Conservation (phyloP, 352 stramenopile genomes). For the Pythium folliculosum region DNA sequence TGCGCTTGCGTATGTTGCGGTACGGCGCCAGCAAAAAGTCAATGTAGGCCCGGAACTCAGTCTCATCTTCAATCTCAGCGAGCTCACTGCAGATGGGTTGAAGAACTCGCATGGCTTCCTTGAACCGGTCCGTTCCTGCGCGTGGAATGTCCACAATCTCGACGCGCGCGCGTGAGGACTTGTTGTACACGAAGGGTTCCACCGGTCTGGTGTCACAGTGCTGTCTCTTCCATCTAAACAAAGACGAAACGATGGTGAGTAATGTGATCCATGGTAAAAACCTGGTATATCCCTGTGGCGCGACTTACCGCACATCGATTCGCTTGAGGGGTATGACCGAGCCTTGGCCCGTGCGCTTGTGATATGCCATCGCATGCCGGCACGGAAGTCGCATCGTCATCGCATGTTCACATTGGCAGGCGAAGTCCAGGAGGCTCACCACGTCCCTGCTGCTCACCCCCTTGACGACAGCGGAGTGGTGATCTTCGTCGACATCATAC, state of each 20-base stretch:
- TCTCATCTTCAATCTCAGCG: neutral
- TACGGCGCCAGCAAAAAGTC: neutral
- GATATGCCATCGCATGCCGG: slow-evolving; percentile 8
- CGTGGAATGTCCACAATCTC: neutral
- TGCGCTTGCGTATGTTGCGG: neutral
- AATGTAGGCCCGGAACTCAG: neutral
- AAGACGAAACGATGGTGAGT: neutral
- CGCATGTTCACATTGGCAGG: neutral
- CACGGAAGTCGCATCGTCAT: slow-evolving; percentile 8
- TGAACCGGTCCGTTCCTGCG: neutral
- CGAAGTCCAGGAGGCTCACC: neutral
- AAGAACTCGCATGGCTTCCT: neutral
- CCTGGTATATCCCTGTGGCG: neutral
- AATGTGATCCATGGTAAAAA: neutral
- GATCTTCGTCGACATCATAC: slow-evolving; percentile 5
- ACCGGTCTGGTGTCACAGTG: neutral
- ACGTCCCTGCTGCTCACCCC: neutral
- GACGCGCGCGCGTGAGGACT: no score
- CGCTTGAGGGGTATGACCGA: neutral
- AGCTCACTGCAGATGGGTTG: neutral
- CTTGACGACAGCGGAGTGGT: neutral
- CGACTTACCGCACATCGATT: neutral
- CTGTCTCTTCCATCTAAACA: neutral
- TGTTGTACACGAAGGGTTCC: neutral
- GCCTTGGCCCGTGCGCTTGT: neutral